Base-by-base conservation (phyloP, 768 basidiomycete genomes). In the Coprinopsis strossmayeri region DNA sequence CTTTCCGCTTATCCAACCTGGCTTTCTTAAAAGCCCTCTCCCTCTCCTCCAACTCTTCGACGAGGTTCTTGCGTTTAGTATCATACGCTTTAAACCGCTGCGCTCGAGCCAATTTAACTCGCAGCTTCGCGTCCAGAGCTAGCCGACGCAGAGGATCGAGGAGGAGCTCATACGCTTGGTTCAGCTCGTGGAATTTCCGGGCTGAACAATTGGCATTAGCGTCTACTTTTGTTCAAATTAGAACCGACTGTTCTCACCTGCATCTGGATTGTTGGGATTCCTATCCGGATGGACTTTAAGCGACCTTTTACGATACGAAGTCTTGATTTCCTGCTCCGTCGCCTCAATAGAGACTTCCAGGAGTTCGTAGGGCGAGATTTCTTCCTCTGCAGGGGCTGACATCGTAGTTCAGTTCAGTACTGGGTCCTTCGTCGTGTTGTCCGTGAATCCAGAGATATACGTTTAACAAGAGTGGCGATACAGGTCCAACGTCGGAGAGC, bases 231-330 rank as follows among this genome's bases (percentile, higher is more conserved):
- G n/a, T n/a, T n/a, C n/a, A n/a, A n/a, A n/a, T n/a, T n/a, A n/a
- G n/a, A n/a, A n/a, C n/a, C n/a, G n/a, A n/a, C n/a, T n/a, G n/a
- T n/a, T n/a, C 78, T 53, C 55, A 89, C 89, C 59, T 11, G 49
- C 49, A 46, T 50, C 49, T 18, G 49, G 49, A 24, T 50, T 50
- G 20, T 50, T 50, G 23, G 49, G 49, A 39, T 50, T 50, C 49
- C 87, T 78, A 60, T 91, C 90, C 24, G 90, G 90, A 66, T 92
- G 90, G 28, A 91, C 87, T 68, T 89, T 91, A 57, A 89, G 73
- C 1, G 90, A 91, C 24, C 79, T 72, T 50, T 87, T 74, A 34
- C 89, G 76, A 56, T 91, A 92, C 0, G 89, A 87, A 2, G 81
- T 87, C 49, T 78, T 75, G 46, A 92, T 87, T 54, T 90, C 88